Evolutionary conservation across 768 basidiomycete species (phyloP).

Genomic region (Sarcodon aspratus): DNA sequence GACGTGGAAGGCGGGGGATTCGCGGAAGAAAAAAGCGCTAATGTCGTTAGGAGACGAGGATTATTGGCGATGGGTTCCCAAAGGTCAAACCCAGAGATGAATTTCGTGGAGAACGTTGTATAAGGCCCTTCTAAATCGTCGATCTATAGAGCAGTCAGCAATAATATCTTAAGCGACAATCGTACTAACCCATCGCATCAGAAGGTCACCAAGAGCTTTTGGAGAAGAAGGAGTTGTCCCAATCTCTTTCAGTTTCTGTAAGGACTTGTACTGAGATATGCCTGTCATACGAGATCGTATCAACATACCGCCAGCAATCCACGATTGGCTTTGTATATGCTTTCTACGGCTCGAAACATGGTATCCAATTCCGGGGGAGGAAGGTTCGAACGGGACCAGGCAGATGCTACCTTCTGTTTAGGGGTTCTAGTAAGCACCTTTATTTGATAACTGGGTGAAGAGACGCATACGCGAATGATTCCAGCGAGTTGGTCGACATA

Average conservation of each 20-base stretch:
- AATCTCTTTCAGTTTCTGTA: conserved; percentile 87
- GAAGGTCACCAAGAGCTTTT: conserved; percentile 86
- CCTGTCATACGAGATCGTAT: conserved; percentile 9
- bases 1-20: conserved; percentile 43
- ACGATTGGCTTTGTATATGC: conserved; percentile 87
- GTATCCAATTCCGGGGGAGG: conserved; percentile 85
- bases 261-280: not conserved
- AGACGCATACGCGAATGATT: conserved; percentile 70
- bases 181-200: conserved; percentile 88
- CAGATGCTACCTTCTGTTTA: conserved; percentile 85
- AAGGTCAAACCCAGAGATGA: conserved; percentile 64
- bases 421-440: not conserved
- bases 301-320: conserved; percentile 55
- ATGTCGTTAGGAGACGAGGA: conserved; percentile 50
- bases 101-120: conserved; percentile 65
- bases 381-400: conserved; percentile 92
- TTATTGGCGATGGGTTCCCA: conserved; percentile 80
- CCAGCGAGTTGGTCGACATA: conserved; percentile 88
- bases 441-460: conserved; percentile 1
- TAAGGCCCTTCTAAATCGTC: conserved; percentile 88
- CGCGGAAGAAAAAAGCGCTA: conserved; percentile 55
- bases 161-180: not conserved
- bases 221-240: conserved; percentile 87
- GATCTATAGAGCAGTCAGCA: conserved; percentile 42
- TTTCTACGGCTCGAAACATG: conserved; percentile 92